Evolutionary conservation across 371 early-diverging fungal species (phyloP).

Genomic region (Umbelopsis sp.): DNA sequence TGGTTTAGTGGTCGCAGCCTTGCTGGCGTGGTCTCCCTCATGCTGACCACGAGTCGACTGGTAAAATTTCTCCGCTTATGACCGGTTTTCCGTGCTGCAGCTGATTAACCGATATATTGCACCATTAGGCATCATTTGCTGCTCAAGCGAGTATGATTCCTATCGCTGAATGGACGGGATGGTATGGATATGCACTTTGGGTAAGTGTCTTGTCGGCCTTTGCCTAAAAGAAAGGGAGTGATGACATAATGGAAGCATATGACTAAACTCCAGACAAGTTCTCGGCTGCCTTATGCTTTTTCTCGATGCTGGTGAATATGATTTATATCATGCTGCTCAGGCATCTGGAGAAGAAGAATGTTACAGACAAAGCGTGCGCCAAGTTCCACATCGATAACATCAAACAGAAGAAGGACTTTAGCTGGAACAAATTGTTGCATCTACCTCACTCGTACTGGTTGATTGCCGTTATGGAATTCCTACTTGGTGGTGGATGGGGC

Average conservation of each 20-base stretch:
- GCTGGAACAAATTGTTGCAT: constrained; percentile 55
- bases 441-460: constrained; percentile 73
- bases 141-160: constrained; percentile 73
- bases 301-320: constrained; percentile 65
- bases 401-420: constrained; percentile 63
- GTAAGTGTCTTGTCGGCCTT: constrained; percentile 33
- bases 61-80: constrained; percentile 27
- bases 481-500: constrained; percentile 75
- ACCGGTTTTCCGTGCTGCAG: not conserved
- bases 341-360: not conserved
- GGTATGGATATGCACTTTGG: constrained; percentile 77
- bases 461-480: constrained; percentile 61
- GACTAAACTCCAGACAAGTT: constrained; percentile 33
- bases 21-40: constrained; percentile 64
- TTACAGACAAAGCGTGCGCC: constrained; percentile 32
- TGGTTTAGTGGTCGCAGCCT: constrained; percentile 74
- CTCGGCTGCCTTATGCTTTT: constrained; percentile 60
- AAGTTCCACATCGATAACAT: constrained; percentile 45
- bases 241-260: not conserved
- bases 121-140: constrained; percentile 55
- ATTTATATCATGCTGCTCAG: constrained; percentile 60
- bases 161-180: constrained; percentile 63
- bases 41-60: constrained; percentile 69
- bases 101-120: too few relatives aligned
- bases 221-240: not conserved